Base-by-base conservation (phyloP, 1,284 basidiomycete genomes). In the Marasmius fiardii region DNA sequence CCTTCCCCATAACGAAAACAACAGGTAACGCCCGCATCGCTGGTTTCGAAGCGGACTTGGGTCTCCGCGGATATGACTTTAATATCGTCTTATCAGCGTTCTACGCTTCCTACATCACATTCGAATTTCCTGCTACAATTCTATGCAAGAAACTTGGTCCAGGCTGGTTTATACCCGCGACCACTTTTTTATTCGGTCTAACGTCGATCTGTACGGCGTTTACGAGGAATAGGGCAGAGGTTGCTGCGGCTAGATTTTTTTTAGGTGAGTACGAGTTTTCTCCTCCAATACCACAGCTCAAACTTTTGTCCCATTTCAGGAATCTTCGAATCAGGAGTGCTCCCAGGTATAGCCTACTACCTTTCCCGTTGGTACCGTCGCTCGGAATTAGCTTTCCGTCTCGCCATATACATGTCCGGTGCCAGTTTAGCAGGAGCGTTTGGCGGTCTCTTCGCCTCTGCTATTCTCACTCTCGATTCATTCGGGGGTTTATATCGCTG, bases 1-100 rank as follows among this genome's bases (percentile, higher is more conserved):
- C n/a, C n/a, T n/a, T n/a, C n/a, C n/a, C n/a, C n/a, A n/a, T 44
- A 12, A 44, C 21, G 43, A 21, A 10, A 14, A 24, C n/a, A 28
- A 11, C 21, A 53, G 55, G 55, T 8, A 56, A 56, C 39, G 55
- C 55, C 20, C 28, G 49, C n/a, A 26, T 56, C 35, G 55, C 51
- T 28, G 57, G 58, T 44, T 23, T 59, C 26, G 55, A 59, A 48
- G 24, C 43, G 37, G 58, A 59, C 34, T 41, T 59, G 7, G 52
- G 52, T 14, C 20, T 59, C 45, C 16, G 28, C 8, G 57, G 57
- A 20, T 55, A 52, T 37, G 57, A 58, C 37, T 58, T 56, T 20
- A 58, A 58, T 39, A 50, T 52, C 28, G 50, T 54, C 14, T 33
- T 55, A 6, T 43, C 49, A 11, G 7, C 50, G 49, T 55, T 55